Percentiles rank a stretch among this genome's conserved stretches.
Evolutionary conservation across 805 yeast species (phyloP).

Genomic region (Starmera caribaea): DNA sequence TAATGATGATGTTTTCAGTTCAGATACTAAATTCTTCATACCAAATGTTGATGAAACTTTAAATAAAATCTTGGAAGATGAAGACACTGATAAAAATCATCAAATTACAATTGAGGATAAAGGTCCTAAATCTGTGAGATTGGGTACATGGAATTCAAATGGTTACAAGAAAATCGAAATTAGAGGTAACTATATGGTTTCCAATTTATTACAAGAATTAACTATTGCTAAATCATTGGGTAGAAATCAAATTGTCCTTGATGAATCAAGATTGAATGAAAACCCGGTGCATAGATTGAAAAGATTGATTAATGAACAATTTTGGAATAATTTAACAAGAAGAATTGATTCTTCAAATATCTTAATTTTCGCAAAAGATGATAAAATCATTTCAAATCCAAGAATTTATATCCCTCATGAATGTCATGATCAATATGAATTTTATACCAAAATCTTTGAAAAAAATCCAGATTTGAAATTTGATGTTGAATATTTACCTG

Average conservation of each 20-base stretch:
- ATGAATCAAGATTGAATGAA: constrained; percentile 76
- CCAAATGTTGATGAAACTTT: constrained; percentile 68
- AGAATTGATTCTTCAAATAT: constrained; percentile 53
- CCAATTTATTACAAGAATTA: constrained; percentile 79
- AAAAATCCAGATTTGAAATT: constrained; percentile 46
- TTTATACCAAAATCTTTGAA: constrained; percentile 44
- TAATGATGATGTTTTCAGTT: too few relatives aligned
- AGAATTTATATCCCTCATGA: constrained; percentile 69
- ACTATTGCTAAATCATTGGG: constrained; percentile 81
- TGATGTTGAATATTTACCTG: constrained; percentile 72
- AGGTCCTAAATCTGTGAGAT: constrained; percentile 71
- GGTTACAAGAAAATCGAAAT: constrained; percentile 68
- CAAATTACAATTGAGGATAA: constrained; percentile 83
- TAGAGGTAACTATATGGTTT: constrained; percentile 83
- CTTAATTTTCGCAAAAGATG: constrained; percentile 63
- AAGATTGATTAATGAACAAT: constrained; percentile 63
- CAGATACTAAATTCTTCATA: constrained; percentile 48
- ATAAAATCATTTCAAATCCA: constrained; percentile 65
- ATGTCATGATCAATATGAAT: constrained; percentile 65
- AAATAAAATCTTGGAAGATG: constrained; percentile 55
- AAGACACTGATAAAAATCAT: constrained; percentile 76
- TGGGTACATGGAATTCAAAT: constrained; percentile 78
- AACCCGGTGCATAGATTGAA: constrained; percentile 75
- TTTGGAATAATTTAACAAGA: constrained; percentile 77
- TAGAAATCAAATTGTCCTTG: constrained; percentile 65